phyloP scores from a whole-genome alignment of 257 asterid species.

The Solanum rostratum region DNA sequence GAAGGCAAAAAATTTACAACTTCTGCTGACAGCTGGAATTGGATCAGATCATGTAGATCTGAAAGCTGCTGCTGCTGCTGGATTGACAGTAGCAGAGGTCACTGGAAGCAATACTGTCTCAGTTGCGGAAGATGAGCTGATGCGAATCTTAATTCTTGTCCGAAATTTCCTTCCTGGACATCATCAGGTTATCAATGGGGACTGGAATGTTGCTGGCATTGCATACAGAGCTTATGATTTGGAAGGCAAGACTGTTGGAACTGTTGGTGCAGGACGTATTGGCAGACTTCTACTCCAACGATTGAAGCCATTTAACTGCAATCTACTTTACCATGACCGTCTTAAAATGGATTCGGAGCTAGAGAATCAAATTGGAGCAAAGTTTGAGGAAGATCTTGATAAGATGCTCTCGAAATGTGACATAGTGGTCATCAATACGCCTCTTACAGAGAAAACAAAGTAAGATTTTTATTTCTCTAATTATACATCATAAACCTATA shows the following conservation, averaged over 20 bases:
- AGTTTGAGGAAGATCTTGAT: slow-evolving; percentile 82
- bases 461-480: slow-evolving; percentile 8
- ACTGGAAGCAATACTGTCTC: slow-evolving; percentile 93
- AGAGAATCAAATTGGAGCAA: slow-evolving; percentile 76
- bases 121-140: slow-evolving; percentile 95
- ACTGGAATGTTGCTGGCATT: slow-evolving; percentile 90
- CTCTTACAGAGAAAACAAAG: slow-evolving; percentile 93
- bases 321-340: slow-evolving; percentile 85
- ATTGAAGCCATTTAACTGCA: slow-evolving; percentile 87
- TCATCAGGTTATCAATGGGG: slow-evolving; percentile 80
- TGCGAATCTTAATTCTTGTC: slow-evolving; percentile 91
- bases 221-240: slow-evolving; percentile 89
- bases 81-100: slow-evolving; percentile 95
- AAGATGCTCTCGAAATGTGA: slow-evolving; percentile 93
- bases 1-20: slow-evolving; percentile 76
- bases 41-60: slow-evolving; percentile 97
- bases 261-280: slow-evolving; percentile 95
- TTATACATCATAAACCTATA: not conserved
- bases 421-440: slow-evolving; percentile 72
- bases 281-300: slow-evolving; percentile 85
- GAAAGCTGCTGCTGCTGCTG: slow-evolving; percentile 95
- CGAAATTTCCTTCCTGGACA: slow-evolving; percentile 85
- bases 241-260: slow-evolving; percentile 98
- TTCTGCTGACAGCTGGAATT: slow-evolving; percentile 90
- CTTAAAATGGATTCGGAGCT: slow-evolving; percentile 58